Conservation (phyloP, 2,329 filamentous ascomycete species). For the Hymenoscyphus linearis region DNA sequence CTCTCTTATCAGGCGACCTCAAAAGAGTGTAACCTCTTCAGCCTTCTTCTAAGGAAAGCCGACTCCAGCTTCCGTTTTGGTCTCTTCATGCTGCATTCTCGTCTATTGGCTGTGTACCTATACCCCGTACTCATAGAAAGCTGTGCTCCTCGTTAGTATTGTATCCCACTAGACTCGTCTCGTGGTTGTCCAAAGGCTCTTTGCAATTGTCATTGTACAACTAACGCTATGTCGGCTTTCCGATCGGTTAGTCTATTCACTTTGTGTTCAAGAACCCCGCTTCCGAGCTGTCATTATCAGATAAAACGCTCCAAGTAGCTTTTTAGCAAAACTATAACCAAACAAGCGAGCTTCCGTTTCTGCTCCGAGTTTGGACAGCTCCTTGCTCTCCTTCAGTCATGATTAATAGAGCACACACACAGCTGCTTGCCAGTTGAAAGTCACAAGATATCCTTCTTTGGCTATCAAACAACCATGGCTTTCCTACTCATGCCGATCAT, state of each 20-base stretch:
- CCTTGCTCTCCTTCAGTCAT: not conserved
- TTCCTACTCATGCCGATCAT: not conserved
- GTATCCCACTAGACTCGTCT: not conserved
- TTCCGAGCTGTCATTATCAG: not conserved
- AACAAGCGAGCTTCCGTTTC: not conserved
- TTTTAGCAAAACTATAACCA: not conserved
- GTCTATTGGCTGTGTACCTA: not conserved
- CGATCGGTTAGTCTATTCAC: conserved; percentile 14
- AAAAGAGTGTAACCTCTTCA: not conserved
- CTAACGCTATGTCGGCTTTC: conserved; percentile 16
- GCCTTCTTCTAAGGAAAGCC: not conserved
- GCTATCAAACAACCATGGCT: not conserved
- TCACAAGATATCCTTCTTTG: not conserved
- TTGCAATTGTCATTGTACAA: not conserved
- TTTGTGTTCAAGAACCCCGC: not conserved
- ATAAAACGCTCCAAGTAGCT: not conserved
- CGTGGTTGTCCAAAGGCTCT: not conserved
- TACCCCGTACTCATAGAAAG: not conserved
- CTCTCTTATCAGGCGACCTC: conserved; percentile 2
- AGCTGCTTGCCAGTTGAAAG: not conserved
- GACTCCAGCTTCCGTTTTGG: not conserved
- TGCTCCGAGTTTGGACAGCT: not conserved
- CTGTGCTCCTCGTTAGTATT: not conserved
- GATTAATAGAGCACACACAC: not conserved
- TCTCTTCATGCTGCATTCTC: not conserved